Base-by-base conservation (phyloP, 2,329 filamentous ascomycete species). In the Hymenoscyphus salicellus region DNA sequence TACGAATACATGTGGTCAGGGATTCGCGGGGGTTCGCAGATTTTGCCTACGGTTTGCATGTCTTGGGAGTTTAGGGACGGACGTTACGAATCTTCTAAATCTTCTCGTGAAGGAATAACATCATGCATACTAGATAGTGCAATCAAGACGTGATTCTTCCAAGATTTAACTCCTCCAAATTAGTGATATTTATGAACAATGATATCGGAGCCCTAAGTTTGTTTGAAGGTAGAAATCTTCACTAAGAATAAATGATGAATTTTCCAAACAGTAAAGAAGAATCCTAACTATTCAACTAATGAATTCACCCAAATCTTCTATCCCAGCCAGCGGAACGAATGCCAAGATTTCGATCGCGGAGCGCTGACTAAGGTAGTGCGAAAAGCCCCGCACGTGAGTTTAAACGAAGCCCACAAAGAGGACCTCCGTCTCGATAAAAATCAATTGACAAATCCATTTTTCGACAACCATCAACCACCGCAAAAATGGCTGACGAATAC, bases 401-500 rank as follows among this genome's bases (percentile, higher is more conserved):
- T 58, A 66, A 65, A 58, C 63, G 55, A 58, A 65, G 55, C 59
- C 65, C 57, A 64, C 38, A 56, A 20, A 63, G 14, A 59, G 8
- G 32, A 2, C 2, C 14, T 14, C 14, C 14, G 46, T 57, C 58
- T 32, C 20, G 58, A 60, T 63, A 46, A 61, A 30, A 66, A 60
- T 60, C 63, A 60, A 59, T 62, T 66, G 69, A 66, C 58, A 65
- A 64, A 46, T 66, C 67, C 68, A 68, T 65, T 65, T 73, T 73
- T 73, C 71, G 72, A 74, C 70, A 67, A 71, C 41, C 55, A 68
- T 70, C 69, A 67, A 64, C 61, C 55, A 78, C 79, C 81, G 83
- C 83, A 85, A 90, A 80, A 81, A 93, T 93, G 90, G 90, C 90
- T 85, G 90, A 93, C 84, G 86, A 90, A 82, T 91, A 91, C 82